Evolutionary conservation across 352 stramenopile genomes (phyloP).

Genomic region (Phytophthora ohioensis): DNA sequence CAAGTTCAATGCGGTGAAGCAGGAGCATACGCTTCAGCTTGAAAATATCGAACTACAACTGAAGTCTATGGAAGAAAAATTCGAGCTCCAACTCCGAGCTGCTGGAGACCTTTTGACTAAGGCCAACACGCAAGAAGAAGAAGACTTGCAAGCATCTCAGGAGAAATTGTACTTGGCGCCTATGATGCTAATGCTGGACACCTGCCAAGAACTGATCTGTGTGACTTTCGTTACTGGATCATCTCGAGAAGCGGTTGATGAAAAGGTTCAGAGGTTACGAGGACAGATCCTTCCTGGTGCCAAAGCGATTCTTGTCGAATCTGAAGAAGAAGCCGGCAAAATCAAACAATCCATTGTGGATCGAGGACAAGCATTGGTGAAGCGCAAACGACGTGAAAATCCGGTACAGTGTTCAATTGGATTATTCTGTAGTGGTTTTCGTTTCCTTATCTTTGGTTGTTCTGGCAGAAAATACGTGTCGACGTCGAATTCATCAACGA

Average conservation of each 20-base stretch:
- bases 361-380: slow-evolving; percentile 1
- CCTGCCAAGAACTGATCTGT: slow-evolving; percentile 16
- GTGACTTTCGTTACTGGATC: slow-evolving; percentile 17
- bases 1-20: slow-evolving; percentile 10
- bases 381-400: slow-evolving; percentile 13
- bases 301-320: slow-evolving; percentile 19
- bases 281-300: slow-evolving; percentile 12
- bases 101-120: not conserved
- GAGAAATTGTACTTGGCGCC: slow-evolving; percentile 17
- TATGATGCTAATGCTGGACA: slow-evolving; percentile 13
- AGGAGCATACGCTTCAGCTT: slow-evolving; percentile 12
- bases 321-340: slow-evolving; percentile 8
- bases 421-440: not conserved
- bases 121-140: not conserved
- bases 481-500: slow-evolving; percentile 25
- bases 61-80: slow-evolving; percentile 15
- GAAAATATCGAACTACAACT: slow-evolving; percentile 24
- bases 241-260: slow-evolving; percentile 16
- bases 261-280: slow-evolving; percentile 16
- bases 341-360: slow-evolving; percentile 25
- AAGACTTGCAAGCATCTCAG: slow-evolving; percentile 1
- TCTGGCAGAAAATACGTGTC: slow-evolving; percentile 16
- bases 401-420: slow-evolving; percentile 11
- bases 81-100: slow-evolving; percentile 9
- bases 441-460: not conserved